Percentiles rank a stretch among this genome's conserved stretches.
phyloP scores from a whole-genome alignment of 2,329 filamentous ascomycete species.

The Monosporascus ibericus region DNA sequence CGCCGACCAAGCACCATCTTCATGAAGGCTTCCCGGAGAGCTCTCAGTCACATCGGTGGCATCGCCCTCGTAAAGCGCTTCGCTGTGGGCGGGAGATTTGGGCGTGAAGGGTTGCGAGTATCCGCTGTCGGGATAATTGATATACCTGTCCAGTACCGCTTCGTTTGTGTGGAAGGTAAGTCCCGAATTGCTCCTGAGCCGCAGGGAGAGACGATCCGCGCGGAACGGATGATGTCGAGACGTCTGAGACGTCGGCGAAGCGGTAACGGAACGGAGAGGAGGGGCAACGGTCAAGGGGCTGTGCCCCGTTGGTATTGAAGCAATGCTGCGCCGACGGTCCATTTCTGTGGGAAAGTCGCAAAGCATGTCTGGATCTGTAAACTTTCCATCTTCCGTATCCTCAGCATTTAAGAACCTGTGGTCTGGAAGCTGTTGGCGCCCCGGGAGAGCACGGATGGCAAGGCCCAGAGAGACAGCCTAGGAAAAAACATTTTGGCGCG shows the following conservation, averaged over 20 bases:
- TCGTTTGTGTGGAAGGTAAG: constrained; percentile 39
- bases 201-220: constrained; percentile 17
- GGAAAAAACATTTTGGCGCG: no score
- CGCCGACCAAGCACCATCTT: constrained; percentile 3
- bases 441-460: no score
- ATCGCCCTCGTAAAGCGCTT: constrained; percentile 3
- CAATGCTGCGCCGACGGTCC: not conserved
- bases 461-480: no score
- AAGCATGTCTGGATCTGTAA: not conserved
- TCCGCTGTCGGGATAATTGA: constrained; percentile 37
- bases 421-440: no score
- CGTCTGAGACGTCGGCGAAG: not conserved
- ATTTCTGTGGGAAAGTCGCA: not conserved
- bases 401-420: not conserved
- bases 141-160: constrained; percentile 38
- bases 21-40: not conserved
- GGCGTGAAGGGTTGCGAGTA: constrained; percentile 20
- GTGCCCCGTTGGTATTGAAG: not conserved
- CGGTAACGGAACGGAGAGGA: not conserved
- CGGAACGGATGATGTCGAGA: constrained; percentile 9
- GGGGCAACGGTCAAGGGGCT: not conserved
- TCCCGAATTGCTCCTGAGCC: constrained; percentile 40
- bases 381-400: not conserved
- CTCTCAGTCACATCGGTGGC: not conserved
- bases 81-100: constrained; percentile 2